These are phyloP conservation scores for Penicillium sp. DNA, from an alignment of 2,329 filamentous ascomycete species.

Conservation along the genomic window DNA sequence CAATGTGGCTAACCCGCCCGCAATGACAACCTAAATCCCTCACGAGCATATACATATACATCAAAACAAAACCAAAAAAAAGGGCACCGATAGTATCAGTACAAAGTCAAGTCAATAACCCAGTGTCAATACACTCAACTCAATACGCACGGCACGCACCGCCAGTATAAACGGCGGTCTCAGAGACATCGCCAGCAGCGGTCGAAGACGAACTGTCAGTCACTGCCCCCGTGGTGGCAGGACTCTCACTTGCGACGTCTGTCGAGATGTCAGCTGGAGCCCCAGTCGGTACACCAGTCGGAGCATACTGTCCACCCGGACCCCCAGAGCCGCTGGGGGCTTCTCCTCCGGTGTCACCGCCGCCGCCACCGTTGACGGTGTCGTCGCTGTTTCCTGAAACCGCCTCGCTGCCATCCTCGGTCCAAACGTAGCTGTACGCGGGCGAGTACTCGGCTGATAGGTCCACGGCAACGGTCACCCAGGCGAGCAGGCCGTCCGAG, in stretches of 20 bases:
- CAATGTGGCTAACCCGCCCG: too few relatives aligned
- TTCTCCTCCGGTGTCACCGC: not conserved
- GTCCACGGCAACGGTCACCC: conserved; percentile 23
- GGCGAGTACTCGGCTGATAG: conserved; percentile 13
- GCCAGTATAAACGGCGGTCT: not conserved
- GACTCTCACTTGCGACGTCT: not conserved
- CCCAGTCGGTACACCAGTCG: conserved; percentile 9
- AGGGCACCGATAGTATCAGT: too few relatives aligned
- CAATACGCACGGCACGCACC: not conserved
- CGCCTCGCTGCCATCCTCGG: conserved; percentile 5
- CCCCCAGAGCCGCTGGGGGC: not conserved
- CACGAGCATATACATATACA: too few relatives aligned
- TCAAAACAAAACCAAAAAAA: not conserved
- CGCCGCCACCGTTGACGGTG: conserved; percentile 6
- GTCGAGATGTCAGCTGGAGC: not conserved
- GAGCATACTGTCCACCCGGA: not conserved
- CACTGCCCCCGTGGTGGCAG: too few relatives aligned
- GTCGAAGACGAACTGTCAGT: not conserved
- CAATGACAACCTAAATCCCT: too few relatives aligned
- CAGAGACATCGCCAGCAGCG: too few relatives aligned
- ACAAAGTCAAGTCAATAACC: too few relatives aligned
- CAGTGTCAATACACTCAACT: too few relatives aligned
- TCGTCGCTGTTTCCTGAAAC: conserved; percentile 6
- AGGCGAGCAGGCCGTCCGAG: conserved; percentile 22
- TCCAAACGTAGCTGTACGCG: conserved; percentile 17